These are phyloP conservation scores for Leishmania arabica DNA, from an alignment of 208 protist species.

Conservation along the genomic window DNA sequence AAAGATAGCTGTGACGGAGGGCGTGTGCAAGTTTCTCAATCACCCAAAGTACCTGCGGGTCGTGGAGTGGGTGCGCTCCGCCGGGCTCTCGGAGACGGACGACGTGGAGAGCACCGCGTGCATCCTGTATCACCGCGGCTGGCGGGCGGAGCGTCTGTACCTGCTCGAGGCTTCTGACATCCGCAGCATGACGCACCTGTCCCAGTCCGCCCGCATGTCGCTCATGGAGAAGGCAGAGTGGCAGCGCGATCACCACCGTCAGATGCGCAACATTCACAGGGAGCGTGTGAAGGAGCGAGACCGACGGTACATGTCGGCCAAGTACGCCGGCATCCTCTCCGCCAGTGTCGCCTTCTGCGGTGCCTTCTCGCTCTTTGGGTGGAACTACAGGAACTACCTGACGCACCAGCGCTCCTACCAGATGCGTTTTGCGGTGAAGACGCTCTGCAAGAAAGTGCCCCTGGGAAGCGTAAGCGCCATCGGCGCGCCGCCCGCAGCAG, in stretches of 20 bases:
- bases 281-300: constrained; percentile 89
- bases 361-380: constrained; percentile 86
- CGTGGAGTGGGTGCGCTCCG: constrained; percentile 77
- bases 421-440: constrained; percentile 58
- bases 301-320: constrained; percentile 77
- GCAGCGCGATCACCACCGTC: constrained; percentile 86
- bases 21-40: constrained; percentile 51
- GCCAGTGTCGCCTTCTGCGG: constrained; percentile 82
- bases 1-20: constrained; percentile 64
- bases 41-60: constrained; percentile 63
- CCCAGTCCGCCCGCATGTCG: constrained; percentile 76
- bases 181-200: constrained; percentile 67
- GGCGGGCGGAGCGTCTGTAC: constrained; percentile 83
- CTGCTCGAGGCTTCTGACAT: constrained; percentile 79
- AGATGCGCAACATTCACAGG: constrained; percentile 81
- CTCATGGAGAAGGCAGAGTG: constrained; percentile 90
- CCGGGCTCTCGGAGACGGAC: constrained; percentile 55
- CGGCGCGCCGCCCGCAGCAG: neutral
- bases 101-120: constrained; percentile 68
- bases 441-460: constrained; percentile 37
- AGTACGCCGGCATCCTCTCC: constrained; percentile 87
- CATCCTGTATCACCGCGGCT: constrained; percentile 81
- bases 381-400: constrained; percentile 91
- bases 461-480: neutral
- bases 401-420: constrained; percentile 85